phyloP scores from a whole-genome alignment of 2,329 filamentous ascomycete genomes.

The Fonsecaea pugnacius region DNA sequence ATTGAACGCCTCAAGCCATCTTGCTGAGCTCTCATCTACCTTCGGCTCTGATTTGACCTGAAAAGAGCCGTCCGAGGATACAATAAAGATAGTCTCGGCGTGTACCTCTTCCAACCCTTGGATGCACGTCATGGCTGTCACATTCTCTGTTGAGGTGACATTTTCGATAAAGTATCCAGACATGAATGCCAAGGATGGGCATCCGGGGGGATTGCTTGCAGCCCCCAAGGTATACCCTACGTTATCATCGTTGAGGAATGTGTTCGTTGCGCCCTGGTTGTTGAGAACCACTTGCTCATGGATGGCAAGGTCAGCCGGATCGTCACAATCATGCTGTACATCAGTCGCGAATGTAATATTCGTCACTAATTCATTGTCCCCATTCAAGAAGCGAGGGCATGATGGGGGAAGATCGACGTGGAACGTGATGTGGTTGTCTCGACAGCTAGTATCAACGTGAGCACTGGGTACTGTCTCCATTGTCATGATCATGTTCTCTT shows the following conservation, averaged over 20 bases:
- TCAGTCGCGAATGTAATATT: not conserved
- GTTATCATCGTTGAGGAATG: not conserved
- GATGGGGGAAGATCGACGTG: not conserved
- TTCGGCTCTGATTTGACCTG: not conserved
- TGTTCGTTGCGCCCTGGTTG: not conserved
- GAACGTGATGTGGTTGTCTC: not conserved
- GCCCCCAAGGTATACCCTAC: conserved; percentile 3
- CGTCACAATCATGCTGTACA: not conserved
- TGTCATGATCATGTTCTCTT: not conserved
- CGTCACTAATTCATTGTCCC: not conserved
- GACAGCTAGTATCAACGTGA: not conserved
- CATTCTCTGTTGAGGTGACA: not conserved
- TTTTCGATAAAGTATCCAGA: conserved; percentile 21
- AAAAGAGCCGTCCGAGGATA: not conserved
- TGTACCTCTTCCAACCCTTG: conserved; percentile 16
- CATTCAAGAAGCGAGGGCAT: conserved; percentile 1
- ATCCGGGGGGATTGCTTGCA: conserved; percentile 24
- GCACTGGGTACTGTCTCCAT: not conserved
- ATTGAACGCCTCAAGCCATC: conserved; percentile 6
- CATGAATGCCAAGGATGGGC: conserved; percentile 29
- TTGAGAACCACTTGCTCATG: conserved; percentile 4
- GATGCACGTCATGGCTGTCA: conserved; percentile 22
- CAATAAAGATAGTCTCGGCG: not conserved
- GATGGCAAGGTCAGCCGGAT: not conserved
- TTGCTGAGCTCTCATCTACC: not conserved